These are phyloP conservation scores for Leccinum pachyderme DNA, from an alignment of 1,284 basidiomycete genomes.

Conservation along the genomic window DNA sequence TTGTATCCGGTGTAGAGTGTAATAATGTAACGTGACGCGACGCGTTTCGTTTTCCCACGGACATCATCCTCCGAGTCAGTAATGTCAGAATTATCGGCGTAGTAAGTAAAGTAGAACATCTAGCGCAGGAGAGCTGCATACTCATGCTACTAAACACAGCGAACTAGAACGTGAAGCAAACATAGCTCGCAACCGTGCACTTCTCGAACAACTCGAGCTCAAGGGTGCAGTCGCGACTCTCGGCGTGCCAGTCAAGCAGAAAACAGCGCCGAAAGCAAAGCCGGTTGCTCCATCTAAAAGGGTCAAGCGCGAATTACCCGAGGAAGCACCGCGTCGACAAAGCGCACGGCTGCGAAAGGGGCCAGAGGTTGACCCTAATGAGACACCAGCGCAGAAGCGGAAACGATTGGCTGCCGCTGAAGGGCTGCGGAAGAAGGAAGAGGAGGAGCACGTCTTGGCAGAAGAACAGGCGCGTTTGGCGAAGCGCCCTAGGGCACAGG, in stretches of 20 bases:
- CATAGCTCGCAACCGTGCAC: slow-evolving; percentile 72
- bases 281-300: slow-evolving; percentile 59
- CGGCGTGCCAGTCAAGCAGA: slow-evolving; percentile 40
- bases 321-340: slow-evolving; percentile 53
- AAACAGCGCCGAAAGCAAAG: slow-evolving; percentile 46
- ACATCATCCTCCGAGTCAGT: slow-evolving; percentile 10
- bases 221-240: slow-evolving; percentile 55
- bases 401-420: slow-evolving; percentile 57
- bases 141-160: slow-evolving; percentile 37
- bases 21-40: slow-evolving; percentile 23
- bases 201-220: slow-evolving; percentile 68
- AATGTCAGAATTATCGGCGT: slow-evolving; percentile 49
- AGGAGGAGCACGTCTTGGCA: slow-evolving; percentile 54
- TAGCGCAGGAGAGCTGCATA: neutral
- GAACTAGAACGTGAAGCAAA: slow-evolving; percentile 75
- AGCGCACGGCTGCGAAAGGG: slow-evolving; percentile 57
- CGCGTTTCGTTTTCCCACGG: slow-evolving; percentile 14
- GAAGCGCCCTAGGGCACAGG: slow-evolving; percentile 64
- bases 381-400: slow-evolving; percentile 59
- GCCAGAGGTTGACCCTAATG: slow-evolving; percentile 48
- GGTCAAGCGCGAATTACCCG: slow-evolving; percentile 44
- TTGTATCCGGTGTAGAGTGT: neutral
- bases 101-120: neutral
- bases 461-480: slow-evolving; percentile 61
- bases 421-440: slow-evolving; percentile 54